These are phyloP conservation scores for Aspergillus caelatus DNA, from an alignment of 2,329 filamentous ascomycete species.

Conservation along the genomic window DNA sequence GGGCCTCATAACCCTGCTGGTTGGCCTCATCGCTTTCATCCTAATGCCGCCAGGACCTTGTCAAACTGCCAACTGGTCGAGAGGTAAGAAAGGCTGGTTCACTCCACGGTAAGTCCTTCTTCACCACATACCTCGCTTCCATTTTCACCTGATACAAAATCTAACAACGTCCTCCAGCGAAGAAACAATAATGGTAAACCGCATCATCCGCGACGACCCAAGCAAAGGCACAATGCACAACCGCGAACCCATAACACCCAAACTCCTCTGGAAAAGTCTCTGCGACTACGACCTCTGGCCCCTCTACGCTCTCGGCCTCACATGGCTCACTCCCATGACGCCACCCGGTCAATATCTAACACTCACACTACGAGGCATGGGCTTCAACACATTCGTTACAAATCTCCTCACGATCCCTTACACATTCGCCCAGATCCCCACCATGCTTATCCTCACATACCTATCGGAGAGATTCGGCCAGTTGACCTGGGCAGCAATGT, in stretches of 20 bases:
- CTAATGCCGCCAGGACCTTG: background rate
- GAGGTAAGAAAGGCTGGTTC: slow-evolving; percentile 2
- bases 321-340: slow-evolving; percentile 36
- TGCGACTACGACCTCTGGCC: slow-evolving; percentile 58
- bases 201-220: slow-evolving; percentile 56
- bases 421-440: background rate
- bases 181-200: slow-evolving; percentile 62
- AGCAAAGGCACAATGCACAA: slow-evolving; percentile 61
- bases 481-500: slow-evolving; percentile 27
- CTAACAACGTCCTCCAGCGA: background rate
- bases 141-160: background rate
- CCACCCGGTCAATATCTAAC: slow-evolving; percentile 32
- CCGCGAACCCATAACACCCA: slow-evolving; percentile 50
- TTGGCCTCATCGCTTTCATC: background rate
- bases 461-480: background rate
- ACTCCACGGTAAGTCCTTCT: background rate
- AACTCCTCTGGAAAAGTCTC: slow-evolving; percentile 49
- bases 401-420: slow-evolving; percentile 42
- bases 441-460: background rate
- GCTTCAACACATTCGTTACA: slow-evolving; percentile 58
- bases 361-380: slow-evolving; percentile 50
- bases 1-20: background rate
- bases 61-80: background rate
- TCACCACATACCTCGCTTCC: background rate
- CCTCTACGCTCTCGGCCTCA: slow-evolving; percentile 51